Evolutionary conservation across 2,329 filamentous ascomycete genomes (phyloP).

Genomic region (Berkeleyomyces basicola): DNA sequence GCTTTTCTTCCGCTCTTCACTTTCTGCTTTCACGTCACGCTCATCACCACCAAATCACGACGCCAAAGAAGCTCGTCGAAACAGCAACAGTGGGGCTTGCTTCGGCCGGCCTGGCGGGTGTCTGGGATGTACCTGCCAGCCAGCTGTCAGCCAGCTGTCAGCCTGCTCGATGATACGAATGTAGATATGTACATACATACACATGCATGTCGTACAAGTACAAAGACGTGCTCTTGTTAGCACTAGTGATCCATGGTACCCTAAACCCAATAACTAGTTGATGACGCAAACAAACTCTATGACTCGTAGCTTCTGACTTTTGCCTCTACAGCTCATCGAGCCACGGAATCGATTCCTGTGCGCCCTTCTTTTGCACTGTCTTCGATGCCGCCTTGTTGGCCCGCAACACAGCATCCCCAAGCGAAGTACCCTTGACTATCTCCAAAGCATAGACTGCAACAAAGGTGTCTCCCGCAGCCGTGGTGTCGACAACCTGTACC

Average conservation of each 20-base stretch:
- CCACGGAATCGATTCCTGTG: conserved; percentile 14
- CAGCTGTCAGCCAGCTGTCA: background rate
- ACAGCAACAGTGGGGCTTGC: background rate
- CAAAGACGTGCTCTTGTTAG: too few relatives aligned
- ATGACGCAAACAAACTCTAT: background rate
- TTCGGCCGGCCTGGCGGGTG: background rate
- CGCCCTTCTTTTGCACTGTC: conserved; percentile 13
- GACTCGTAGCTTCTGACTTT: background rate
- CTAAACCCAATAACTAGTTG: background rate
- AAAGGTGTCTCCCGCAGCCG: conserved; percentile 59
- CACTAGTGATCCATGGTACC: background rate
- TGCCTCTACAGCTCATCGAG: conserved; percentile 9
- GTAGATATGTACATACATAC: too few relatives aligned
- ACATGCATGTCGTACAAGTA: too few relatives aligned
- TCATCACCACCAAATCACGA: background rate
- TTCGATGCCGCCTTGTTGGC: conserved; percentile 12
- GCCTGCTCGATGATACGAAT: background rate
- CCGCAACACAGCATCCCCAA: conserved; percentile 6
- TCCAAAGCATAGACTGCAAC: conserved; percentile 46
- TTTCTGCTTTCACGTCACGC: background rate
- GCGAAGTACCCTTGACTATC: conserved; percentile 7
- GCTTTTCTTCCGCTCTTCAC: background rate
- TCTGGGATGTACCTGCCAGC: background rate
- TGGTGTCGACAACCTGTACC: conserved; percentile 54
- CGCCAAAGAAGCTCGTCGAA: conserved; percentile 10